Percentiles rank a stretch among this genome's conserved stretches.
Evolutionary conservation across 208 protist genomes (phyloP).

Genomic region (Balamuthia mandrillaris): DNA sequence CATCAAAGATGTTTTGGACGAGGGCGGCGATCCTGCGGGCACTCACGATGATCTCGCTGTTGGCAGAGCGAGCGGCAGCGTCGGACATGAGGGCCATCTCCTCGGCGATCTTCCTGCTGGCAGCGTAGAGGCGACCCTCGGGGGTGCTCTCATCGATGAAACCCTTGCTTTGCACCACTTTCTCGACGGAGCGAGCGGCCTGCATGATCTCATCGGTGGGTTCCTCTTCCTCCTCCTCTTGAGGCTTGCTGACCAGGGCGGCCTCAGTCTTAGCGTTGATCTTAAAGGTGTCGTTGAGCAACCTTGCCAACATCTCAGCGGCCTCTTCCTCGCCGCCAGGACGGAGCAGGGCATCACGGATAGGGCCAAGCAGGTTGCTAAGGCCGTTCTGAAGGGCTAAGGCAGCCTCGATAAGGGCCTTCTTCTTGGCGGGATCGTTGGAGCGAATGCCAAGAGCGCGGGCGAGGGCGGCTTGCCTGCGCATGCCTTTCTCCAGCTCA

Average conservation of each 20-base stretch:
- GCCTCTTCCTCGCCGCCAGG: background rate
- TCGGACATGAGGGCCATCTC: slow-evolving; percentile 22
- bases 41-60: background rate
- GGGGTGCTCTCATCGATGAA: background rate
- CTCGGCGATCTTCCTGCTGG: background rate
- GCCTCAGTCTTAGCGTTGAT: slow-evolving; percentile 8
- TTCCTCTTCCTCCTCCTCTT: background rate
- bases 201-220: slow-evolving; percentile 7
- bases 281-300: slow-evolving; percentile 5
- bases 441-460: background rate
- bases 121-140: background rate
- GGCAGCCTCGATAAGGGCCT: background rate
- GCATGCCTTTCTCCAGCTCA: background rate
- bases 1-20: background rate
- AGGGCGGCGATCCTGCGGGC: background rate
- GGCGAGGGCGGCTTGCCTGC: background rate
- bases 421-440: background rate
- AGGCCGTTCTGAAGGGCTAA: background rate
- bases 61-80: background rate
- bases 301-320: background rate
- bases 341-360: background rate
- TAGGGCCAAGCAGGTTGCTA: background rate
- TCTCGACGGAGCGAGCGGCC: background rate
- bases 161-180: slow-evolving; percentile 1
- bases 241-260: background rate